phyloP scores from a whole-genome alignment of 176 grass and related monocot species.

The Aegilops sharonensis region DNA sequence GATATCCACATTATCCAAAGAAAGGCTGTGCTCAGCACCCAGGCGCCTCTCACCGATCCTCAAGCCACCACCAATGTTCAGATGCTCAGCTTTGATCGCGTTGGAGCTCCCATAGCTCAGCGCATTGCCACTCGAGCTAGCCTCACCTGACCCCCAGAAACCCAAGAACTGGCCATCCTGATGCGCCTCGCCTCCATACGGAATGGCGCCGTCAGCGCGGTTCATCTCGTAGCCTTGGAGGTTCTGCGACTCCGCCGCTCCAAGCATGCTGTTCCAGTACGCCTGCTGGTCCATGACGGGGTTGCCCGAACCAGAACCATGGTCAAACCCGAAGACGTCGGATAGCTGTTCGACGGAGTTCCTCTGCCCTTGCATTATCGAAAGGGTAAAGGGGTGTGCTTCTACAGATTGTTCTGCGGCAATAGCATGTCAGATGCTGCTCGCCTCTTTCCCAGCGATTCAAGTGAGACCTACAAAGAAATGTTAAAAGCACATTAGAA shows the following conservation, averaged over 20 bases:
- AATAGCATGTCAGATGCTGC: constrained; percentile 13
- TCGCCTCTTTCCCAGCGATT: neutral
- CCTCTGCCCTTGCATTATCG: constrained; percentile 59
- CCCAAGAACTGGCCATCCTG: constrained; percentile 49
- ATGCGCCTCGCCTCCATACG: constrained; percentile 35
- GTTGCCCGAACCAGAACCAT: constrained; percentile 44
- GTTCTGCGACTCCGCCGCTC: constrained; percentile 51
- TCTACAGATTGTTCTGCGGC: constrained; percentile 22
- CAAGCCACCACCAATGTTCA: constrained; percentile 33
- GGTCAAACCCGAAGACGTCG: constrained; percentile 53
- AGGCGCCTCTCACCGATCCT: constrained; percentile 49
- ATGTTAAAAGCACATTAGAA: neutral
- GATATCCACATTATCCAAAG: constrained; percentile 45
- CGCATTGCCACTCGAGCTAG: constrained; percentile 43
- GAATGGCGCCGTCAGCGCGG: constrained; percentile 22
- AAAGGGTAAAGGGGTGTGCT: constrained; percentile 11
- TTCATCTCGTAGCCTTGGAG: constrained; percentile 42
- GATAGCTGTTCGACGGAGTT: constrained; percentile 49
- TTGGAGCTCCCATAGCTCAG: constrained; percentile 38
- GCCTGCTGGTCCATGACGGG: constrained; percentile 59
- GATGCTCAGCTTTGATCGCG: constrained; percentile 45
- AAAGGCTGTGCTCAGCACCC: constrained; percentile 36
- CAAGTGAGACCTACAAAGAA: constrained; percentile 13
- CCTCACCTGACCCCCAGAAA: constrained; percentile 57
- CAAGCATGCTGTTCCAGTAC: constrained; percentile 54